Evolutionary conservation across 768 basidiomycete genomes (phyloP), one percentile per base, ranked within the genome.

Genomic region (Hygrophorus pudorinus): DNA sequence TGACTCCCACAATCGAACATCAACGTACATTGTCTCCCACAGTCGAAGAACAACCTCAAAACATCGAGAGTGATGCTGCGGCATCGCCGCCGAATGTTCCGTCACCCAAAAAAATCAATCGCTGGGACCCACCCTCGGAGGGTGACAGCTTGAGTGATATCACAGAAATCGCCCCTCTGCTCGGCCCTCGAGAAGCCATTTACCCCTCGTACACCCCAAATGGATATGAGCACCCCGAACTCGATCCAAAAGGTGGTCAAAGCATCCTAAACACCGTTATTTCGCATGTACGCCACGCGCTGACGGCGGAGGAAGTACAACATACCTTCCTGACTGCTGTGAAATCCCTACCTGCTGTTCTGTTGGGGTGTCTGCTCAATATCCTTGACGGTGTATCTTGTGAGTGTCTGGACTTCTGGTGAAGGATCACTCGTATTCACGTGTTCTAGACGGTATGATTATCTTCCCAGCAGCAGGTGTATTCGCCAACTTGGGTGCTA

Each of bases 331-430:
- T 44, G 38, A 60, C 59, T 13, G 68, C 65, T 0, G 48, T 73
- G 4, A 62, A 57, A 39, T 70, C 79, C 0, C 53, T 93, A n/a
- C 92, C 93, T 1, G 85, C 90, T 0, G 89, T 93, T 2, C 57
- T 91, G 12, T 68, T 96, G 17, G 94, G 92, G 5, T 73, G 78
- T 51, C 60, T 97, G 30, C 65, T 98, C 46, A 98, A 97, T 54
- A 75, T 97, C 35, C 69, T 99, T 28, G 94, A 99, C 57, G 96
- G 92, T 8, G 80, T 99, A 42, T 89, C 86, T 35, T 97, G 83
- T 85, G 57, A 60, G 83, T 71, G 41, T 38, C 47, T 45, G 16
- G 42, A 32, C 13, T 16, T 16, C 2, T 6, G 17, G 8, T 17
- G 38, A 13, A 12, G 29, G 14, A 9, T 17, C 5, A 9, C 30